Base-by-base conservation (phyloP, 2,329 filamentous ascomycete species). In the Cladosporium sp. region DNA sequence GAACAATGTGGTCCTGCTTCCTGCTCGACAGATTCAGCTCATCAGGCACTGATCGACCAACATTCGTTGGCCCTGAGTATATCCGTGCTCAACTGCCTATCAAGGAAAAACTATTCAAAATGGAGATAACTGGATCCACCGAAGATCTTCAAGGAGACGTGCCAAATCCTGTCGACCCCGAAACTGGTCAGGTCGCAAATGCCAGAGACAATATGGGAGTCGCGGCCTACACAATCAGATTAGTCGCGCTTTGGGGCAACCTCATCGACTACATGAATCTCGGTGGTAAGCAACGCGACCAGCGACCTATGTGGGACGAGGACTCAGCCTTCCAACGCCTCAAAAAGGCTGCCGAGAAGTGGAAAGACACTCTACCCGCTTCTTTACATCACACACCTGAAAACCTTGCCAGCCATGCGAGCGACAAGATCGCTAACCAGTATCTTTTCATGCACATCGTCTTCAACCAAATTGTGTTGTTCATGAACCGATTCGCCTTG, bases 1-100 rank as follows among this genome's bases (percentile, higher is more conserved):
- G 94, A 57, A 94, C 91, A 2, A 97, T 99, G 93, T 99, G 94
- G 94, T 90, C 92, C 12, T 97, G 93, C 70, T 96, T 96, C 68
- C 74, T 97, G 57, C 97, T 97, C 92, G 94, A 99, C 71, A 86
- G 93, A 0, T 97, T 97, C 78, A 97, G 95, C 73, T 97, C 93
- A 0, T 97, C 92, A 1, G 93, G 94, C 1, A 95, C 91, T 2
- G 92, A 97, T 67, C 83, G 93, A 36, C 94, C 94, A 19, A 90
- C 91, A 54, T 96, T 97, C 65, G 88, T 96, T 56, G 88, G 90
- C 63, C 91, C 97, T 71, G 90, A 94, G 63, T 90, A 90, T 56
- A 83, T 97, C 60, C 87, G 91, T 64, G 90, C 97, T 15, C 93
- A 94, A 62, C 76, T 99, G 22, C 94, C 94, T 0, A 89, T 97